These are phyloP conservation scores for Biscogniauxia marginata DNA, from an alignment of 2,329 filamentous ascomycete species.

Conservation along the genomic window DNA sequence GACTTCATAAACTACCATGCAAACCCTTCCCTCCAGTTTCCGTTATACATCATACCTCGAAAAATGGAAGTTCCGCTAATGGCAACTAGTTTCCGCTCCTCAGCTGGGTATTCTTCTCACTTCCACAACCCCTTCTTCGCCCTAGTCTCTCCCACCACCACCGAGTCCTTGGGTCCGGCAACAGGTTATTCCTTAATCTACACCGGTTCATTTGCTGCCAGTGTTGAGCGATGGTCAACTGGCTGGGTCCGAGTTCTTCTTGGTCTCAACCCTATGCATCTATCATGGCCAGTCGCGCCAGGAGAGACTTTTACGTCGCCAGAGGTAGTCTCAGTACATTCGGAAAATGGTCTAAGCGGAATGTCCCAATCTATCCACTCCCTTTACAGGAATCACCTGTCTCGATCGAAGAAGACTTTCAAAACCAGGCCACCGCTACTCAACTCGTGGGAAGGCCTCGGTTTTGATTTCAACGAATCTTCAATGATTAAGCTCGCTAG, in stretches of 20 bases:
- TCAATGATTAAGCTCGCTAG: slow-evolving; percentile 55
- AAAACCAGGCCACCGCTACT: slow-evolving; percentile 51
- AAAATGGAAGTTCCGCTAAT: too few species aligned
- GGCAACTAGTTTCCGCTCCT: slow-evolving; percentile 64
- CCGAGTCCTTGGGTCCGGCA: slow-evolving; percentile 59
- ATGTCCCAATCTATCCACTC: slow-evolving; percentile 63
- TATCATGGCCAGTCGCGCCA: slow-evolving; percentile 55
- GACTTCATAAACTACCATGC: too few species aligned
- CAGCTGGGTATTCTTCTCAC: slow-evolving; percentile 61
- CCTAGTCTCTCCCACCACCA: slow-evolving; percentile 54
- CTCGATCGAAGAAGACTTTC: slow-evolving; percentile 52
- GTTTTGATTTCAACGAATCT: slow-evolving; percentile 56
- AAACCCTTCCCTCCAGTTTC: too few species aligned
- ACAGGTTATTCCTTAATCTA: slow-evolving; percentile 67
- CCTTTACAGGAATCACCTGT: slow-evolving; percentile 59
- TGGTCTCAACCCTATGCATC: slow-evolving; percentile 59
- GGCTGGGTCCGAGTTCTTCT: slow-evolving; percentile 59
- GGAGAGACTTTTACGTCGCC: slow-evolving; percentile 59
- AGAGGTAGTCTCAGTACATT: slow-evolving; percentile 63
- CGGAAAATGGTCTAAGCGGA: slow-evolving; percentile 55
- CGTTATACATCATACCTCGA: too few species aligned
- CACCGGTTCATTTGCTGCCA: slow-evolving; percentile 59
- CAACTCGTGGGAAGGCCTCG: slow-evolving; percentile 66
- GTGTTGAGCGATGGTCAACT: slow-evolving; percentile 62
- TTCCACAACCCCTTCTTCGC: slow-evolving; percentile 65